phyloP scores from a whole-genome alignment of 345 rosid genomes.

The Eucalyptus guilfoylei region DNA sequence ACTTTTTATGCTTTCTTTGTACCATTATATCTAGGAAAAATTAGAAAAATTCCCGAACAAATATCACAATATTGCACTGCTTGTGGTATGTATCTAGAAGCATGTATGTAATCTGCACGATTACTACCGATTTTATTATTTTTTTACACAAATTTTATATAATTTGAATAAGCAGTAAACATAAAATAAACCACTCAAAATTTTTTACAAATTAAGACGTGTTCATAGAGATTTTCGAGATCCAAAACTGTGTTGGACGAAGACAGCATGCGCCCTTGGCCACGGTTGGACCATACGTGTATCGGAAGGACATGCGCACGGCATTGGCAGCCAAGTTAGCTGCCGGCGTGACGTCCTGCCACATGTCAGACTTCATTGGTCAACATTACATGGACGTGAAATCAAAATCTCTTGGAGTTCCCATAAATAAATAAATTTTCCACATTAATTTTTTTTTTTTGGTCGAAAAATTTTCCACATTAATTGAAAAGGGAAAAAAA shows the following conservation, averaged over 20 bases:
- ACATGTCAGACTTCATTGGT: neutral
- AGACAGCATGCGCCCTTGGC: neutral
- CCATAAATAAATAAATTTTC: too few relatives aligned
- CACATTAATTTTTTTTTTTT: too few relatives aligned
- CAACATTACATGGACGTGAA: neutral
- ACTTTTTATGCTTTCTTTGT: neutral
- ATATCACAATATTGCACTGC: neutral
- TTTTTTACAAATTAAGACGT: neutral
- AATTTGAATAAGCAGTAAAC: neutral
- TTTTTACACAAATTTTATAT: neutral
- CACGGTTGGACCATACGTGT: neutral
- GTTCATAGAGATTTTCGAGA: neutral
- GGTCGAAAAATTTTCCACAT: neutral
- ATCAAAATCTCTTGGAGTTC: neutral
- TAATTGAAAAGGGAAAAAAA: neutral
- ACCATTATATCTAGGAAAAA: neutral
- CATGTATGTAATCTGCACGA: neutral
- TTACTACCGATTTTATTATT: neutral
- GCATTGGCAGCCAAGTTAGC: neutral
- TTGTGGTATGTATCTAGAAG: neutral
- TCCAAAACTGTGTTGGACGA: neutral
- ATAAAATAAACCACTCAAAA: neutral
- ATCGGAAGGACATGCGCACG: neutral
- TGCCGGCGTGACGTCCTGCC: neutral
- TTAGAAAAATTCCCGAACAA: neutral